phyloP scores from a whole-genome alignment of 768 basidiomycete species.

The Gymnopilus dilepis region DNA sequence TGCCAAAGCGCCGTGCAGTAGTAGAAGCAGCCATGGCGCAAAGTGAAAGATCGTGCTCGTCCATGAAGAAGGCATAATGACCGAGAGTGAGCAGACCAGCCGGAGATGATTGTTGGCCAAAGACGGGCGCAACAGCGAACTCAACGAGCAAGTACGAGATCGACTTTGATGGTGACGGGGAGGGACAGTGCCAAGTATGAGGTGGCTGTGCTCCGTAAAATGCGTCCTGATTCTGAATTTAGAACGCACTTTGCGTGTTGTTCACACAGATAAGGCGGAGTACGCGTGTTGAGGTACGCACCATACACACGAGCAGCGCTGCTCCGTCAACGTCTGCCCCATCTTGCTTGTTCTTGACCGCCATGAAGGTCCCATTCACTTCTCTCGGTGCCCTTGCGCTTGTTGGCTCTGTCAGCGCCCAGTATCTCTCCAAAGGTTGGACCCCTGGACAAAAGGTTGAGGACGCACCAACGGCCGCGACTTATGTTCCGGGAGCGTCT shows the following conservation, averaged over 20 bases:
- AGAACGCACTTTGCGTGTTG: constrained; percentile 11
- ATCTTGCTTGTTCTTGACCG: constrained; percentile 29
- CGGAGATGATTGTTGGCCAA: constrained; percentile 1
- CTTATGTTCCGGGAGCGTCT: constrained; percentile 24
- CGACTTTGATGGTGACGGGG: constrained; percentile 6
- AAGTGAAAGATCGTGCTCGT: constrained; percentile 11
- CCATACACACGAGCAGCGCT: constrained; percentile 21
- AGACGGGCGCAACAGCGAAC: neutral
- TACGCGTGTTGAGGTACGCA: constrained; percentile 28
- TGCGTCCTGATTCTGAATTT: constrained; percentile 8
- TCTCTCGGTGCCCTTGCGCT: constrained; percentile 41
- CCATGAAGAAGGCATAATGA: constrained; percentile 20
- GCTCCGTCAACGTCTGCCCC: constrained; percentile 15
- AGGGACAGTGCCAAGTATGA: constrained; percentile 12
- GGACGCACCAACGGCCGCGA: constrained; percentile 26
- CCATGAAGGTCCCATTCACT: constrained; percentile 55
- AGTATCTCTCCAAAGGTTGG: constrained; percentile 88
- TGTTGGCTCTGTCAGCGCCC: constrained; percentile 52
- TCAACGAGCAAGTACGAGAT: neutral
- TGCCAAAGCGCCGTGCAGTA: constrained; percentile 20
- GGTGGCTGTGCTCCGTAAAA: constrained; percentile 24
- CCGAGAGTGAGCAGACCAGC: neutral
- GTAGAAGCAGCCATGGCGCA: constrained; percentile 20
- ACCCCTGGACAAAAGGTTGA: constrained; percentile 67
- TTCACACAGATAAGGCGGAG: constrained; percentile 26